Evolutionary conservation across 345 rosid species (phyloP), one percentile per base, ranked within the genome.

Genomic region (Hibiscus tridactylites): DNA sequence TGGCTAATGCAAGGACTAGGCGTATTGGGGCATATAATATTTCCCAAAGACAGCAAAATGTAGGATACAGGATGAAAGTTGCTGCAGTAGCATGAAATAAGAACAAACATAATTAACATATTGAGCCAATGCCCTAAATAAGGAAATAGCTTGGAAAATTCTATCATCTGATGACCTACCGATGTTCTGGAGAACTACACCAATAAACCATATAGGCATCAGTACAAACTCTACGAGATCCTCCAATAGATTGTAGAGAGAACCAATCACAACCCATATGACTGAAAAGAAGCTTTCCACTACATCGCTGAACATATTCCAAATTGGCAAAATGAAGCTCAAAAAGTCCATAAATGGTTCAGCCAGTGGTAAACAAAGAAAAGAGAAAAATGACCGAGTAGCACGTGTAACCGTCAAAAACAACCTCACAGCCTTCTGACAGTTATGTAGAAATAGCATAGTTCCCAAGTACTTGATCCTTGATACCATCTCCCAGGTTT

Each of bases 401-500:
- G 97, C 77, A 47, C 85, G 83, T 1, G 79, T 80, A 74, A 88
- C 78, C 15, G 82, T 80, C 57, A 96, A 74, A 77, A 85, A 74
- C 95, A 94, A 88, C 35, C 79, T 83, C 71, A 90, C 79, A 68
- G 97, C 95, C 87, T 92, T 96, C 89, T 96, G 84, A 79, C 81
- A 85, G 62, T 96, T 91, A 72, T 92, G 98, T 68, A 96, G 88
- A 82, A 96, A 92, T 72, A 96, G 80, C 99, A 96, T 96, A 26
- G 99, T 96, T 72, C 99, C 99, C 82, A 96, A 77, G 87, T 96
- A 96, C 83, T 87, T 89, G 76, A 96, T 92, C 73, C 99, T 84
- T 3, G 99, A 87, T 6, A 88, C 93, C 99, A 92, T 96, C 79
- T 96, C 99, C 99, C 99, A 96, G 53, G 92, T 91, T 73, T 96